phyloP scores from a whole-genome alignment of 2,329 filamentous ascomycete genomes.

The Dothideomycetes sp. region DNA sequence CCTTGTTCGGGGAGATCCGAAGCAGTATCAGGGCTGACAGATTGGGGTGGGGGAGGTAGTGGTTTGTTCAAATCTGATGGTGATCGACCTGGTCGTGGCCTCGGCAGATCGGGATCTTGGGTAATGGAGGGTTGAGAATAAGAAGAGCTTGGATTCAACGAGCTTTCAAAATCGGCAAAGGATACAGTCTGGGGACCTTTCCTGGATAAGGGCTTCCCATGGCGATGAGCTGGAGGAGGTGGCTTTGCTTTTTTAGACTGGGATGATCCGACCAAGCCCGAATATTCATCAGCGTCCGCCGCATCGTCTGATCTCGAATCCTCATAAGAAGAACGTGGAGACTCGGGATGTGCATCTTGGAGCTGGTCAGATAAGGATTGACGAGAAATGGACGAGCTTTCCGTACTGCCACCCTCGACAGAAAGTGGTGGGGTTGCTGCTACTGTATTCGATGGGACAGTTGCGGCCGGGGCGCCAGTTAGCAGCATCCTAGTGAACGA shows the following conservation, averaged over 20 bases:
- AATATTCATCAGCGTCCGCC: slow-evolving; percentile 33
- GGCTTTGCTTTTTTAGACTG: slow-evolving; percentile 40
- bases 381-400: slow-evolving; percentile 44
- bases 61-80: slow-evolving; percentile 50
- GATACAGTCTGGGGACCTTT: slow-evolving; percentile 26
- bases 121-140: slow-evolving; percentile 9
- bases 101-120: slow-evolving; percentile 14
- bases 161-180: slow-evolving; percentile 22
- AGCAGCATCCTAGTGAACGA: slow-evolving; percentile 65
- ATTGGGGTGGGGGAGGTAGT: slow-evolving; percentile 40
- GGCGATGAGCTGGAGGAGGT: slow-evolving; percentile 62
- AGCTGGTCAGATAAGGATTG: slow-evolving; percentile 44
- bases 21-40: slow-evolving; percentile 1
- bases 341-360: slow-evolving; percentile 33
- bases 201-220: slow-evolving; percentile 55
- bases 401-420: slow-evolving; percentile 38
- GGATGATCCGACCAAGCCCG: slow-evolving; percentile 18
- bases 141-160: slow-evolving; percentile 16
- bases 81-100: slow-evolving; percentile 22
- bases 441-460: slow-evolving; percentile 9
- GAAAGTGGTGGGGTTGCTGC: slow-evolving; percentile 12
- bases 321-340: slow-evolving; percentile 46
- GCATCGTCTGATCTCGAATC: slow-evolving; percentile 18
- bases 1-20: slow-evolving; percentile 1
- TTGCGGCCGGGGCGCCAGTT: slow-evolving; percentile 47